Evolutionary conservation across 208 protist species (phyloP), one percentile per base, ranked within the genome.

Genomic region (Trypanosoma theileri): DNA sequence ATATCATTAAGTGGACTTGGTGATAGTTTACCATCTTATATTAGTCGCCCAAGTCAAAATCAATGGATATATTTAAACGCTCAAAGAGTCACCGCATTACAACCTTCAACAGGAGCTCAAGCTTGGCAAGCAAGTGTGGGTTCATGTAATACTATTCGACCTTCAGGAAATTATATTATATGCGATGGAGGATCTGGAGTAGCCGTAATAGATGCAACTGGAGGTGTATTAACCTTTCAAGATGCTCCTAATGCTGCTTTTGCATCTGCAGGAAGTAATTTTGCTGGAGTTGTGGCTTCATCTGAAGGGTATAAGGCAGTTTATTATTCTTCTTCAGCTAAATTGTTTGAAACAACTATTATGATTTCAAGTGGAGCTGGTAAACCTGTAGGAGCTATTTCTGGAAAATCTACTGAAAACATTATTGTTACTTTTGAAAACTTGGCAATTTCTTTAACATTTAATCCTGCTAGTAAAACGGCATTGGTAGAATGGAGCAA

Each of bases 381-480:
- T 13, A 22, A 54, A 14, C 24, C 57, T n/a, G 12, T 71, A 4
- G 45, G 28, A 9, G 56, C 56, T 48, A 40, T 71, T 41, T 22
- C 66, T 52, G 66, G 66, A 57, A 55, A 24, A 8, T 61, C 56
- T 4, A 45, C 14, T 40, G 57, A 22, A 46, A 63, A 63, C 46
- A n/a, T 63, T 63, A 40, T 73, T 11, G 55, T 66, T 9, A 35
- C 66, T 24, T 73, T 73, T 62, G 51, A 73, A 11, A 21, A 42
- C 13, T 0, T 54, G 46, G 59, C 24, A 7, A 19, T 26, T 24
- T 73, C 61, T 31, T 6, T 73, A 54, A 73, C 4, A 7, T 62
- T 71, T 63, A 28, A 48, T 35, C 3, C 55, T 21, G 14, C 28
- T 8, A 13, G 57, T 16, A n/a, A 26, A 14, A 57, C 14, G 4